A percentile compares a stretch with the other conserved stretches of the same genome.
phyloP scores from a whole-genome alignment of 1,284 basidiomycete species.

The Marasmius tenuissimus region DNA sequence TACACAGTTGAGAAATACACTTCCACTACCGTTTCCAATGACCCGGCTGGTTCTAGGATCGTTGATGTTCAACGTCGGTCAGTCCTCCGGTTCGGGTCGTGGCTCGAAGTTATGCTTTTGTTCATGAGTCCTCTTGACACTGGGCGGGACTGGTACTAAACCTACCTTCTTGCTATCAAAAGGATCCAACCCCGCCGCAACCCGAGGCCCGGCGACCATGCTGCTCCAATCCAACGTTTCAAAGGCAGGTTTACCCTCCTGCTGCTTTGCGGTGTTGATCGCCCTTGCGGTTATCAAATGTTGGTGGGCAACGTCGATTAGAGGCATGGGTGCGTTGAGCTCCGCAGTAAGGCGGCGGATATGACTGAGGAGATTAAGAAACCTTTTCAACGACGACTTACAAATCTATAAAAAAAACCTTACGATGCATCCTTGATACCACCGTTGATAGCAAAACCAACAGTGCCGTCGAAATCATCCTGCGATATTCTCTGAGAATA shows the following conservation, averaged over 20 bases:
- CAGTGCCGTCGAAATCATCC: constrained; percentile 74
- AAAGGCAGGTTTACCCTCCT: constrained; percentile 45
- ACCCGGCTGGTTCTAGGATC: not conserved
- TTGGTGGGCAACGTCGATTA: constrained; percentile 75
- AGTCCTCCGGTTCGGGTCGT: not conserved
- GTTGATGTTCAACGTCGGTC: not conserved
- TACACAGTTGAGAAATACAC: too few relatives aligned
- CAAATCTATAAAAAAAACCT: constrained; percentile 18
- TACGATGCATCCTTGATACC: constrained; percentile 80
- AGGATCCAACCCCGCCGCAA: constrained; percentile 65
- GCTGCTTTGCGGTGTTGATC: constrained; percentile 49
- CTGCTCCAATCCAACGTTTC: constrained; percentile 74
- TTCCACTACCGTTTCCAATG: too few relatives aligned
- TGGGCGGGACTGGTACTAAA: not conserved
- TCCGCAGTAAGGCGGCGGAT: constrained; percentile 61
- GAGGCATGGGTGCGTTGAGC: constrained; percentile 79
- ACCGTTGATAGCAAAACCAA: constrained; percentile 85
- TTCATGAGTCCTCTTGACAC: not conserved
- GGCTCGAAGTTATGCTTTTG: not conserved
- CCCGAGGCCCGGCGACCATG: constrained; percentile 65
- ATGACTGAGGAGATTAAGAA: constrained; percentile 3
- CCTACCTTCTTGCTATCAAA: constrained; percentile 49
- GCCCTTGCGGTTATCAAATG: constrained; percentile 80
- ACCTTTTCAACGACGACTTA: not conserved
- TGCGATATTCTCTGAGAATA: constrained; percentile 70